Conservation (phyloP, 2,329 filamentous ascomycete species). For the Sclerotinia glacialis region DNA sequence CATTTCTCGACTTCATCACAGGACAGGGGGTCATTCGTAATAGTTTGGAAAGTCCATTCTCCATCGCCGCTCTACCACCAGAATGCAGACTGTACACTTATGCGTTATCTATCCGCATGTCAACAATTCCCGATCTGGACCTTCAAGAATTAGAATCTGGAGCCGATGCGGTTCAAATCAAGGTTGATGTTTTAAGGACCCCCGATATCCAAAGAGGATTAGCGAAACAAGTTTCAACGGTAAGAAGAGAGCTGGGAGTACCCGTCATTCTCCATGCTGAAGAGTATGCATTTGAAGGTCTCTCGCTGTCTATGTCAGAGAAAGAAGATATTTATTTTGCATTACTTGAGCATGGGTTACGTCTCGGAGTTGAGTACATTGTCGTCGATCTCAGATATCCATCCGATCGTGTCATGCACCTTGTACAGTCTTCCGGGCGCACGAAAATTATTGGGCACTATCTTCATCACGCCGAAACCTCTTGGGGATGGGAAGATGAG, state of each 20-base stretch:
- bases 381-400: constrained; percentile 59
- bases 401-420: constrained; percentile 45
- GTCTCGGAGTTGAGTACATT: constrained; percentile 63
- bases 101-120: constrained; percentile 60
- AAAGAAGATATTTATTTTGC: constrained; percentile 49
- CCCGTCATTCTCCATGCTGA: constrained; percentile 59
- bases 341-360: constrained; percentile 60
- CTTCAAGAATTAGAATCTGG: constrained; percentile 55
- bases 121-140: constrained; percentile 53
- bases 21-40: constrained; percentile 51
- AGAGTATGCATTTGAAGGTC: constrained; percentile 41
- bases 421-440: constrained; percentile 49
- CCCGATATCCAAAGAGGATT: constrained; percentile 49
- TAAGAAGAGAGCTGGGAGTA: constrained; percentile 54
- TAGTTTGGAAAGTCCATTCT: constrained; percentile 59
- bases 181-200: constrained; percentile 54
- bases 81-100: constrained; percentile 64
- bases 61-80: constrained; percentile 56
- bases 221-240: constrained; percentile 54
- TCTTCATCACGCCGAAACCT: constrained; percentile 39
- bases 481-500: constrained; percentile 48
- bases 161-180: constrained; percentile 58
- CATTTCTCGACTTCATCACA: constrained; percentile 57
- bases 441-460: constrained; percentile 56
- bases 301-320: constrained; percentile 29